Conservation (phyloP, 2,329 filamentous ascomycete genomes). For the Ophiosphaerella narmari region DNA sequence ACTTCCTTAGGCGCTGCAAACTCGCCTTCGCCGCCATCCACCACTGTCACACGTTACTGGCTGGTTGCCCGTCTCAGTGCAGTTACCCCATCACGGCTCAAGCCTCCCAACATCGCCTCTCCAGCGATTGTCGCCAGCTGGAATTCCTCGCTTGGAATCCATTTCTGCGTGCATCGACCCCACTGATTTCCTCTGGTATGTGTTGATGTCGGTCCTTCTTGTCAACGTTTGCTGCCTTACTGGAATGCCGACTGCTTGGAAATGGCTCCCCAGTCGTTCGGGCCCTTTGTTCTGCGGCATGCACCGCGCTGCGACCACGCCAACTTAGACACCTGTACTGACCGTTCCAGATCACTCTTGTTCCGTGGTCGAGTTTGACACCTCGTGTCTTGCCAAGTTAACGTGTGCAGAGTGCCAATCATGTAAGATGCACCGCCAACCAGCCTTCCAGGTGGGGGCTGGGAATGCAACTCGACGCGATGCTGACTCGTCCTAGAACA, state of each 20-base stretch:
- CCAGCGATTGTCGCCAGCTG: not conserved
- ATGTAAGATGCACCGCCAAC: slow-evolving; percentile 2
- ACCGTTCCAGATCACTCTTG: slow-evolving; percentile 10
- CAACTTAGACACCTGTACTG: slow-evolving; percentile 10
- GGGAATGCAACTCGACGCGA: slow-evolving; percentile 14
- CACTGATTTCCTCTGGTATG: slow-evolving; percentile 9
- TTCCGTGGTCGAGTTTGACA: slow-evolving; percentile 23
- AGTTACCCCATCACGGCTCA: not conserved
- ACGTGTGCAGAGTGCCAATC: not conserved
- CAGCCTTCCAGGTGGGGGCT: slow-evolving; percentile 14
- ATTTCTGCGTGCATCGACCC: not conserved
- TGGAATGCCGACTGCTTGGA: slow-evolving; percentile 17
- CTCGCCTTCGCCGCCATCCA: not conserved
- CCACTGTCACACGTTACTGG: not conserved
- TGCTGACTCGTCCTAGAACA: slow-evolving; percentile 17
- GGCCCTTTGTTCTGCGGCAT: slow-evolving; percentile 13
- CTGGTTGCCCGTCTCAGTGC: not conserved
- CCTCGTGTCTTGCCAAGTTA: slow-evolving; percentile 6
- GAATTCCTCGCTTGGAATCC: not conserved
- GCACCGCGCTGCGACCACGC: slow-evolving; percentile 10
- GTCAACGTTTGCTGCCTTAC: slow-evolving; percentile 2
- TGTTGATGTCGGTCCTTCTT: slow-evolving; percentile 1
- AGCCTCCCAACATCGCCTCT: not conserved
- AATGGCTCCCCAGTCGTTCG: slow-evolving; percentile 14
- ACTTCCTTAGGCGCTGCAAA: not conserved